phyloP scores from a whole-genome alignment of 1,139 yeast species.

The Wickerhamomyces sp. region DNA sequence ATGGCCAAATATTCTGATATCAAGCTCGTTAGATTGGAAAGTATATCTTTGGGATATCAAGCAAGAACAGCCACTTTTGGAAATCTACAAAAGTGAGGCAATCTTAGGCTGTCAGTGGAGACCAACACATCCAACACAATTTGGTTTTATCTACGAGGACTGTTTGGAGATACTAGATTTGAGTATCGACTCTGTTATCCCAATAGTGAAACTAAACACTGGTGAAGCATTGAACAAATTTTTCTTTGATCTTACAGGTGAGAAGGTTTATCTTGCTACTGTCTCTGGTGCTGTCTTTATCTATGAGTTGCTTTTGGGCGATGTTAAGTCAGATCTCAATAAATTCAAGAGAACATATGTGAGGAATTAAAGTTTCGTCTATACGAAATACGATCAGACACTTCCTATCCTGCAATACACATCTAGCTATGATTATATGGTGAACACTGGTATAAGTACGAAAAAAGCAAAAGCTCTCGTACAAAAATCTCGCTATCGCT shows the following conservation, averaged over 20 bases:
- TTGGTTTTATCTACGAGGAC: constrained; percentile 19
- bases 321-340: constrained; percentile 11
- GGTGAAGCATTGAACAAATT: constrained; percentile 15
- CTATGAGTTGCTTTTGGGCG: constrained; percentile 13
- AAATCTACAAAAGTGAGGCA: constrained; percentile 18
- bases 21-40: constrained; percentile 23
- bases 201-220: constrained; percentile 13
- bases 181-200: constrained; percentile 18
- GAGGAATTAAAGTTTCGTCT: neutral
- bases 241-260: constrained; percentile 16
- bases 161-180: constrained; percentile 20
- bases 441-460: no score
- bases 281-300: constrained; percentile 13
- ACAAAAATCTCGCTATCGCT: neutral
- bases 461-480: no score
- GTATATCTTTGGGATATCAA: constrained; percentile 19
- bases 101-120: constrained; percentile 19
- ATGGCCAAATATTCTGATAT: constrained; percentile 15
- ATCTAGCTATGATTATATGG: no score
- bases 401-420: no score
- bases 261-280: constrained; percentile 10
- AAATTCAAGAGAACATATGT: constrained; percentile 18
- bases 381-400: no score
- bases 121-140: constrained; percentile 16
- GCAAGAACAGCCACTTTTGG: constrained; percentile 12